Evolutionary conservation across 2,329 filamentous ascomycete species (phyloP), one percentile per base, ranked within the genome.

Genomic region (Beauveria brongniartii): DNA sequence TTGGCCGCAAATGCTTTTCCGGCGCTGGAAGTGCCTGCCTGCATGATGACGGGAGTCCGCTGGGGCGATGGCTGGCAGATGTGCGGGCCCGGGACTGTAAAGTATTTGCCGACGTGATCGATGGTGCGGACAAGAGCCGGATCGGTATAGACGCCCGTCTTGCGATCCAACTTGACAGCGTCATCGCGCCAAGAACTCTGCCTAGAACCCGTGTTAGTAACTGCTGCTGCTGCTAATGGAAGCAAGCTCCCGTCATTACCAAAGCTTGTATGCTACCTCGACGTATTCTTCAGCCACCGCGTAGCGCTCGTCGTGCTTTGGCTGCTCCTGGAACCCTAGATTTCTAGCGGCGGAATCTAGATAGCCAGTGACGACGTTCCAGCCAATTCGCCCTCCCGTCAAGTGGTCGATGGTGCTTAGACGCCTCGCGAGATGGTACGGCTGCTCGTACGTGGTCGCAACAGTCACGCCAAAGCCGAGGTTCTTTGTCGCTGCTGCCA

Each of bases 381-480:
- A 74, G 10, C 69, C 73, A 2, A 74, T 70, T 53, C 85, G 76
- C n/a, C 86, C 85, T 53, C 82, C 82, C 0, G 84, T 84, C 10
- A 89, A 72, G 68, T 89, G 87, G 67, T 90, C 87, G 0, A 89
- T 76, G 0, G 86, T 89, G 4, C 82, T 84, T 12, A 89, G 72
- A n/a, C 85, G 74, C 20, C 86, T 73, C 0, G 87, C 86, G 16
- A 89, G 74, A 64, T 87, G 82, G 66, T 88, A 89, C 0, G 87
- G 86, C 67, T 85, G 81, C 69, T 89, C 86, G 63, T 89, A 90
- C 0, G 84, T 88, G 0, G 86, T 88, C 1, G 82, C 82, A 0
- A 86, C 80, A 0, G 87, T 89, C 1, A 89, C 83, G 0, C 86
- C 86, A 63, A 90, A 89, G 0, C 81, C 83, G n/a, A 90, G 80